Evolutionary conservation across 164 flowering plant species (phyloP).

Genomic region (Liriodendron chinense): DNA sequence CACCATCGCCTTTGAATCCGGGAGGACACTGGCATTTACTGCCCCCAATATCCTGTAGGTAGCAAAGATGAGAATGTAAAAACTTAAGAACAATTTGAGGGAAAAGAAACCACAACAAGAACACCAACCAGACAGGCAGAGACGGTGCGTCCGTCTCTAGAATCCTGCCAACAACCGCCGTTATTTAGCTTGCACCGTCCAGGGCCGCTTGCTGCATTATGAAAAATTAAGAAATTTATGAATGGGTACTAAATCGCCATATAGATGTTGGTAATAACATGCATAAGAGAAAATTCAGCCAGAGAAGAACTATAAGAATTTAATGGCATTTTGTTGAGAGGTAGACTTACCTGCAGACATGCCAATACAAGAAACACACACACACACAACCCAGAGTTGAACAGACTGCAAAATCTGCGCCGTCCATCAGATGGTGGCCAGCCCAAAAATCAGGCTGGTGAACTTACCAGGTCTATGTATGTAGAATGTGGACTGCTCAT

Average conservation of each 20-base stretch:
- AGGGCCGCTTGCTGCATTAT: slow-evolving; percentile 81
- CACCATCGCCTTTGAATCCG: slow-evolving; percentile 90
- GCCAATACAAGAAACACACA: not conserved
- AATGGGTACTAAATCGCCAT: not conserved
- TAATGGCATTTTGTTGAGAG: not conserved
- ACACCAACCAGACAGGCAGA: slow-evolving; percentile 82
- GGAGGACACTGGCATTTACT: slow-evolving; percentile 73
- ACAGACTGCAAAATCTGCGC: too few relatives aligned
- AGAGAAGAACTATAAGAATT: not conserved
- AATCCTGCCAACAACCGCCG: slow-evolving; percentile 96
- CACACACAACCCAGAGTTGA: too few relatives aligned
- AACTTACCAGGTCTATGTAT: too few relatives aligned
- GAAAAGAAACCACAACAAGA: slow-evolving; percentile 1
- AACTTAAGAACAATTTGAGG: not conserved
- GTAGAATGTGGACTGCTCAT: too few relatives aligned
- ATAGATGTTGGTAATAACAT: too few relatives aligned
- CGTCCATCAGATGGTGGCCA: too few relatives aligned
- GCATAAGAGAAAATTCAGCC: not conserved
- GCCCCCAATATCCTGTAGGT: slow-evolving; percentile 47
- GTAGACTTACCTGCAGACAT: not conserved
- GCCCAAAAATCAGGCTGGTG: too few relatives aligned
- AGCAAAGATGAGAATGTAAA: slow-evolving; percentile 9
- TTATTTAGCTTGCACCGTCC: slow-evolving; percentile 85
- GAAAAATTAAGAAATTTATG: slow-evolving; percentile 1
- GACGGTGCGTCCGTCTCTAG: slow-evolving; percentile 54